Conservation (phyloP, 257 asterid species). For the Solanum commersonii region DNA sequence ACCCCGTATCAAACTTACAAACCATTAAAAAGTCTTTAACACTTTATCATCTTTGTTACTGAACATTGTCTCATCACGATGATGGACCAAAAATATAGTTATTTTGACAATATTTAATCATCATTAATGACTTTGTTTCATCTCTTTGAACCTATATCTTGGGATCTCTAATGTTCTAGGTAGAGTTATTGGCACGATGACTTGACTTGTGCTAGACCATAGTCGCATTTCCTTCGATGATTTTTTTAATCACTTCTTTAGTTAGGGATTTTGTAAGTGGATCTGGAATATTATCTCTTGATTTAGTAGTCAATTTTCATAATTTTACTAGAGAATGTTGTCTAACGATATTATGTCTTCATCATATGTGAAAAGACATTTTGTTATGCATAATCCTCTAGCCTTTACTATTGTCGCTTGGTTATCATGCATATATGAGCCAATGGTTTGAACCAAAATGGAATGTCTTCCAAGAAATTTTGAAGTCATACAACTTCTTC, state of each 20-base stretch:
- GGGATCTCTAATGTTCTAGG: neutral
- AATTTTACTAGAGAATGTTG: neutral
- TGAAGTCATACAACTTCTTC: neutral
- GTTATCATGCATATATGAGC: neutral
- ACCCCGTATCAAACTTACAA: neutral
- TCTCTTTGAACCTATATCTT: neutral
- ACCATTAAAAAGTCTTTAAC: neutral
- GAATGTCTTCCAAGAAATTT: neutral
- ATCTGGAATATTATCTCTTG: neutral
- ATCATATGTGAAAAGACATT: neutral
- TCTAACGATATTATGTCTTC: neutral
- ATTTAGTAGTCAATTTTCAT: too few species aligned
- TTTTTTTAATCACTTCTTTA: neutral
- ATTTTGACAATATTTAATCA: too few species aligned
- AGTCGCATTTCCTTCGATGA: neutral
- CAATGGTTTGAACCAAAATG: neutral
- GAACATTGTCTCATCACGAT: neutral
- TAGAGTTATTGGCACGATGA: neutral
- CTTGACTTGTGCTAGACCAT: neutral
- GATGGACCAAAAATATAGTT: neutral
- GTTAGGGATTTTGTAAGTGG: neutral
- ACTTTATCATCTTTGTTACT: neutral
- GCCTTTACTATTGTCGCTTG: neutral
- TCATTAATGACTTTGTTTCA: neutral
- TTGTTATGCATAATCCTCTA: neutral